These are phyloP conservation scores for Ceratocystis destructans DNA, from an alignment of 2,329 filamentous ascomycete genomes.

Conservation along the genomic window DNA sequence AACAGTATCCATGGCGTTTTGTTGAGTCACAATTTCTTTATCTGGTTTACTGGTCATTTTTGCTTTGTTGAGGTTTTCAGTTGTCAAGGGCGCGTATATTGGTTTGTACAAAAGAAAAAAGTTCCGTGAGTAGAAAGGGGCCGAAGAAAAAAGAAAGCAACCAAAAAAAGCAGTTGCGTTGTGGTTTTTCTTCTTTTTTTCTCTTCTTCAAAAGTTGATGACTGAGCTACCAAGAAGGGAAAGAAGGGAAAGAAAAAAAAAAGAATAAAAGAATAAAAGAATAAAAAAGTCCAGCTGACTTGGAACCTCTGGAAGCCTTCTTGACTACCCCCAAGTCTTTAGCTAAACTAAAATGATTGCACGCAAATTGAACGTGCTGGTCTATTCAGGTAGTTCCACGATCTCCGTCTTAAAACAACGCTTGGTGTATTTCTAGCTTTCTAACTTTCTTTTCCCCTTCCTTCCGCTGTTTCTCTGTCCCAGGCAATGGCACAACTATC, in stretches of 20 bases:
- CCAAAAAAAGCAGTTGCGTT: not conserved
- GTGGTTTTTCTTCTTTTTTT: not conserved
- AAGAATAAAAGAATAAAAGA: no score
- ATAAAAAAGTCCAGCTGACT: not conserved
- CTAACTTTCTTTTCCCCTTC: not conserved
- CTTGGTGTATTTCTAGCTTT: conserved; percentile 1
- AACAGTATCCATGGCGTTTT: conserved; percentile 21
- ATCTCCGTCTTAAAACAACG: not conserved
- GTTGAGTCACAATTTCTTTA: conserved; percentile 23
- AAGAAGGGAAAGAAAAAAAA: not conserved
- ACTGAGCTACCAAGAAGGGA: not conserved
- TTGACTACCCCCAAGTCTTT: not conserved
- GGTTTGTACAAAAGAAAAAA: not conserved
- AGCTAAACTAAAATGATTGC: conserved; percentile 39
- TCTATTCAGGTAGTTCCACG: conserved; percentile 61
- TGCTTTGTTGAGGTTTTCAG: not conserved
- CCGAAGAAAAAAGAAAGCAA: not conserved
- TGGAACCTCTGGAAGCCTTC: not conserved
- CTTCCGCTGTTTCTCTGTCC: conserved; percentile 12
- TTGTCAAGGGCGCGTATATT: not conserved
- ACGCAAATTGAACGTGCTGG: conserved; percentile 74
- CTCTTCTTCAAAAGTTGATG: not conserved
- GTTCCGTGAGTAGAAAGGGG: not conserved
- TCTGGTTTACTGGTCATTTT: conserved; percentile 27
- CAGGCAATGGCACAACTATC: conserved; percentile 71